These are phyloP conservation scores for Lasiodiplodia hormozganensis DNA, from an alignment of 2,329 filamentous ascomycete species.

Conservation along the genomic window DNA sequence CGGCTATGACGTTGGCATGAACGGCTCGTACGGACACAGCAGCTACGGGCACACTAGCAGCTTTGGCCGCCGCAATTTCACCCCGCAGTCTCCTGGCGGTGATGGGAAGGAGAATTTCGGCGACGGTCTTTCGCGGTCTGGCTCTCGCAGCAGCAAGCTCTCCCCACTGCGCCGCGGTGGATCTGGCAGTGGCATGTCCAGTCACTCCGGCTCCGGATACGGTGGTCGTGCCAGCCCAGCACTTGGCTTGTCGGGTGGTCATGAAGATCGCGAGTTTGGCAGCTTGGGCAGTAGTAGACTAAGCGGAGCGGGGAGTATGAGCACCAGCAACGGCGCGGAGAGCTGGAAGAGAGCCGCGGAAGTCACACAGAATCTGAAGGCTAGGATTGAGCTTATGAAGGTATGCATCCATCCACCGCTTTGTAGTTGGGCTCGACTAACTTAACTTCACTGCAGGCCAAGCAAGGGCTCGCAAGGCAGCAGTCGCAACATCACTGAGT, in stretches of 20 bases:
- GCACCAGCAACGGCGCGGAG: constrained; percentile 61
- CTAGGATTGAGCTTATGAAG: constrained; percentile 99
- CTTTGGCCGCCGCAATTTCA: constrained; percentile 37
- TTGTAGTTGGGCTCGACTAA: constrained; percentile 30
- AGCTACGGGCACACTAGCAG: constrained; percentile 42
- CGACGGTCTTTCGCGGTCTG: constrained; percentile 37
- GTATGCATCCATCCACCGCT: constrained; percentile 46
- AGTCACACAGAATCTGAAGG: constrained; percentile 96
- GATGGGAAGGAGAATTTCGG: constrained; percentile 58
- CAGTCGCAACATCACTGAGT: constrained; percentile 33
- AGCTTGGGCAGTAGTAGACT: constrained; percentile 16
- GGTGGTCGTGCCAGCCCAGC: constrained; percentile 44
- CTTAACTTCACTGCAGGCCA: constrained; percentile 38
- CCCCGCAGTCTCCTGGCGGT: constrained; percentile 43
- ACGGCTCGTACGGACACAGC: constrained; percentile 67
- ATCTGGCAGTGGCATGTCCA: constrained; percentile 40
- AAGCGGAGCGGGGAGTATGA: constrained; percentile 35
- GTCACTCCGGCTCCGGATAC: constrained; percentile 38
- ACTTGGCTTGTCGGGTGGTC: constrained; percentile 37
- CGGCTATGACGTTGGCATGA: constrained; percentile 64
- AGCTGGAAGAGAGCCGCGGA: constrained; percentile 98
- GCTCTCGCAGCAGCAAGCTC: constrained; percentile 46
- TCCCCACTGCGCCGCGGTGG: constrained; percentile 44
- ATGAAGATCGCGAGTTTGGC: constrained; percentile 30
- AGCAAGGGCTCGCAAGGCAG: constrained; percentile 46